Evolutionary conservation across 805 yeast species (phyloP), one percentile per base, ranked within the genome.

Genomic region (Lipomyces yamadae): DNA sequence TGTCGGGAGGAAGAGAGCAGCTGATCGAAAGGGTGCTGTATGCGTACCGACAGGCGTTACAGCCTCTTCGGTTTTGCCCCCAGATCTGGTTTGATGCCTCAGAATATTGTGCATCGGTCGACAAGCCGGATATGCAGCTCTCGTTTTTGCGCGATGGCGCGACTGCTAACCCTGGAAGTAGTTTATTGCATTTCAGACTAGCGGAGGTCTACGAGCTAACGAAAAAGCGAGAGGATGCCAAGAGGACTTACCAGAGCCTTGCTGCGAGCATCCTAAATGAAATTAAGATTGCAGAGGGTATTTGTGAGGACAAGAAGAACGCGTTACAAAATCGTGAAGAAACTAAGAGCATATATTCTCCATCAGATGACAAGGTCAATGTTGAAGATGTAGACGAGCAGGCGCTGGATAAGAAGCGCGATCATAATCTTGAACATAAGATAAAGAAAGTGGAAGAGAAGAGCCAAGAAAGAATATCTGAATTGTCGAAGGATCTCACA

Each of bases 131-230:
- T 72, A 62, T 56, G n/a, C 76, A 71, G 60, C 73, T 85, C 34
- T 84, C 83, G 48, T 72, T 88, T 30, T 77, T 91, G 54, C 77
- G 76, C 15, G 83, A 83, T 61, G 91, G 91, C 1, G 73, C 89
- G 6, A 70, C 76, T 35, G 83, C 90, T 29, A 91, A 90, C 75
- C 94, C 96, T 2, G 79, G 79, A 58, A 89, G 96, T 62, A 83
- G 87, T 64, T 78, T 91, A 15, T 78, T 94, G 58, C 82, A 88
- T 13, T 86, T 87, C 71, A 86, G 86, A 71, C 77, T 89, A 55
- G 87, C 93, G 1, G 97, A 90, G 74, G 76, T 84, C 42, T 84
- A 84, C 72, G 98, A 94, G 77, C 77, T 82, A 29, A 85, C 84
- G 33, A 81, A 80, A 54, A 83, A 86, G 30, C 74, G 79, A 18